Evolutionary conservation across 768 basidiomycete species (phyloP).

Genomic region (Tulasnella sp.): DNA sequence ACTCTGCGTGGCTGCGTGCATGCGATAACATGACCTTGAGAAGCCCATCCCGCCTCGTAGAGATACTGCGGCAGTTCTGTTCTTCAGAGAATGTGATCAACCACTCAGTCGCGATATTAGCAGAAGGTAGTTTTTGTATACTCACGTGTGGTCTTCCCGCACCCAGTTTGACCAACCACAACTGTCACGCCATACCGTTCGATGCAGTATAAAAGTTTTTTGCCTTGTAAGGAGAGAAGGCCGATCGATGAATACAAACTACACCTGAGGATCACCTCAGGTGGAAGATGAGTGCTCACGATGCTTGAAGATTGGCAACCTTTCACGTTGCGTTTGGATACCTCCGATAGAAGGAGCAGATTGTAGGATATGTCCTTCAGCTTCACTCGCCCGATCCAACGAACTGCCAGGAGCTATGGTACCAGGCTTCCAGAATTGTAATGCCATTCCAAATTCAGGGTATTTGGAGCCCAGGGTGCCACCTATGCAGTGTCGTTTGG

Average conservation of each 20-base stretch:
- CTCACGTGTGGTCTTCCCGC: conserved; percentile 95
- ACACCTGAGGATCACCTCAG: background rate
- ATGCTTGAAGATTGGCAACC: conserved; percentile 84
- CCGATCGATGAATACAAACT: background rate
- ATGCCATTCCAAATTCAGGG: no score
- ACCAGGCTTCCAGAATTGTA: conserved; percentile 86
- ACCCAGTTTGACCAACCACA: conserved; percentile 90
- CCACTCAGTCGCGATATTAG: background rate
- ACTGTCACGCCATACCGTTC: conserved; percentile 77
- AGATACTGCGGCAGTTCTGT: conserved; percentile 87
- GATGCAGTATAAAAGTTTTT: conserved; percentile 68
- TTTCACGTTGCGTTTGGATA: conserved; percentile 63
- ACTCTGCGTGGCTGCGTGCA: conserved; percentile 91
- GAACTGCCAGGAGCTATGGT: conserved; percentile 72
- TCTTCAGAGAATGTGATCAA: background rate
- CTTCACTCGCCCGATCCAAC: conserved; percentile 69
- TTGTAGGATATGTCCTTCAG: conserved; percentile 51
- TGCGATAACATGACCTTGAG: conserved; percentile 68
- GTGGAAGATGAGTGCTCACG: conserved; percentile 33
- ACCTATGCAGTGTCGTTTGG: no score
- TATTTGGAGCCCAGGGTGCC: no score
- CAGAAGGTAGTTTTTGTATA: conserved; percentile 16
- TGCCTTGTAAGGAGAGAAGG: conserved; percentile 34
- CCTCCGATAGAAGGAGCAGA: conserved; percentile 51
- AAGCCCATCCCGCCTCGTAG: conserved; percentile 85